Conservation (phyloP, 2,329 filamentous ascomycete species). For the Neospermospora avenae region DNA sequence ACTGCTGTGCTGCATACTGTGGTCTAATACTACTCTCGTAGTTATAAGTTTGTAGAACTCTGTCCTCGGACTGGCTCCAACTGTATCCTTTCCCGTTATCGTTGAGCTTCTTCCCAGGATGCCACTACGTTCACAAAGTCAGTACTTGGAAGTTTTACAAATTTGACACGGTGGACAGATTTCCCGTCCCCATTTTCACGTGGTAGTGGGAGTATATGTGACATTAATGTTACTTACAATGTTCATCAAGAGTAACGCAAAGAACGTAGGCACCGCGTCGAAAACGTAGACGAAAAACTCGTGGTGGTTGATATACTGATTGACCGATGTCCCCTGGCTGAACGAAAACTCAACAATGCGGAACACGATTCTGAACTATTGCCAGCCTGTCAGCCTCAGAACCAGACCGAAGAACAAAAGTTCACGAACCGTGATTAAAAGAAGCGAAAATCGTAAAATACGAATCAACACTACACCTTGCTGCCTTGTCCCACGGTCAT, state of each 20-base stretch:
- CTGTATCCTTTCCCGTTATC: background rate
- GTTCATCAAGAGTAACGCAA: slow-evolving; percentile 5
- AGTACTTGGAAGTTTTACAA: background rate
- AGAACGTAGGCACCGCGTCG: slow-evolving; percentile 36
- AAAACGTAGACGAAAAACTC: slow-evolving; percentile 49
- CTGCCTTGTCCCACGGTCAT: background rate
- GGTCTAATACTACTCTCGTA: background rate
- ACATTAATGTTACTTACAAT: background rate
- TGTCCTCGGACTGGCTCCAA: background rate
- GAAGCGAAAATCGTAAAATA: background rate
- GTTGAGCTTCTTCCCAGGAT: background rate
- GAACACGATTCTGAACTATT: slow-evolving; percentile 53
- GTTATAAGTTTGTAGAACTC: background rate
- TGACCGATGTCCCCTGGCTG: slow-evolving; percentile 30
- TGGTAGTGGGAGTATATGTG: background rate
- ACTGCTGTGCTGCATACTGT: background rate
- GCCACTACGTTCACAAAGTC: background rate
- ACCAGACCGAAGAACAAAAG: background rate
- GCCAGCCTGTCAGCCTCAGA: background rate
- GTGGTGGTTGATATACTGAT: slow-evolving; percentile 44
- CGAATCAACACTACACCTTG: background rate
- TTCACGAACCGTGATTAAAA: slow-evolving; percentile 10
- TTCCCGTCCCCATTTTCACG: too few relatives aligned
- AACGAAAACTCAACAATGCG: slow-evolving; percentile 53
- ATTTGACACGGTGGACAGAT: too few relatives aligned